Evolutionary conservation across 2,329 filamentous ascomycete genomes (phyloP), one percentile per base, ranked within the genome.

Genomic region (Colletotrichum spaethianum): DNA sequence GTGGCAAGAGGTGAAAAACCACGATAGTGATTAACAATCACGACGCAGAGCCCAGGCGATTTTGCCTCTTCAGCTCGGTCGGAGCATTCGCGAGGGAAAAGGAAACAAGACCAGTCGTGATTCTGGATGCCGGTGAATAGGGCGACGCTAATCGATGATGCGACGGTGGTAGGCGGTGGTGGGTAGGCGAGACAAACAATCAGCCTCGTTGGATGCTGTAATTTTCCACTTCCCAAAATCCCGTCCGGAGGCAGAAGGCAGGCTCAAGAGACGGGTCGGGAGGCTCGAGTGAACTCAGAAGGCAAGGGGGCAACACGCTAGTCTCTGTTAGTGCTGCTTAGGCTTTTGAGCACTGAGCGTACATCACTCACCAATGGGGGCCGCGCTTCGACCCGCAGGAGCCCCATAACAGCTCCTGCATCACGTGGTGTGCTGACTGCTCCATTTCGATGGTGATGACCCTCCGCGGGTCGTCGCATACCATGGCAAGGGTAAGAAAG

Each of bases 1-100:
- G 61, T 28, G 67, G 67, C 62, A 60, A 67, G 62, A 64, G 28
- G 33, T 44, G 62, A 63, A 48, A 60, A 38, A 59, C 67, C 62
- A 63, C 50, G 44, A 55, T 50, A 53, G 40, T 70, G 52, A 70
- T 70, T 70, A 70, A 52, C 46, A 70, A 70, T 44, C 67, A 70
- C 67, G 67, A 70, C 53, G 63, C 67, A 70, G 67, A 67, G 63
- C 67, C 63, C 67, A 60, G 67, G 55, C 63, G 44, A 23, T 38
- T 70, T 70, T 70, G 67, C 67, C 67, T 70, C 55, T 59, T 59
- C 40, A 60, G 63, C 63, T 57, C 63, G 44, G 67, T 53, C 44
- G 63, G 46, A 50, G 67, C 67, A 70, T 70, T 64, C 66, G 66
- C 60, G 31, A 38, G 23, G n/a, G 42, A 8, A 33, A 44, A 33